A percentile compares a stretch with the other conserved stretches of the same genome.
Conservation (phyloP, 2,329 filamentous ascomycete genomes). For the Aspergillus sp. region DNA sequence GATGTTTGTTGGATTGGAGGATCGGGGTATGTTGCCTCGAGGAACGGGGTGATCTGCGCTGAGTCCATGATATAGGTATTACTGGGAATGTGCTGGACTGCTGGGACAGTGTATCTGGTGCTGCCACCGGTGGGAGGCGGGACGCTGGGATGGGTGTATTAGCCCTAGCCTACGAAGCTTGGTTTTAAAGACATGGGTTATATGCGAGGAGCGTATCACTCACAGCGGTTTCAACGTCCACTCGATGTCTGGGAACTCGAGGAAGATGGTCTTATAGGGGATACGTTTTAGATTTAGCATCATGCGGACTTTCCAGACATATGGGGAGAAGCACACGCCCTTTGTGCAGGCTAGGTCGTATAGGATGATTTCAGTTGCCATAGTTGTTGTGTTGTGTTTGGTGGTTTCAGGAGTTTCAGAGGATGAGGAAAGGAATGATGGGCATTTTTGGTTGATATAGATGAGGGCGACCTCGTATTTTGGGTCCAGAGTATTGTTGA, state of each 20-base stretch:
- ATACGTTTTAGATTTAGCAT: slow-evolving; percentile 52
- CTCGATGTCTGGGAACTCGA: slow-evolving; percentile 51
- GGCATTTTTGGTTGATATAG: no score
- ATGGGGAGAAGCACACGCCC: slow-evolving; percentile 48
- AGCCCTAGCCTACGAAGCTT: background rate
- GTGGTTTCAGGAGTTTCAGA: background rate
- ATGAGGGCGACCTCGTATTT: no score
- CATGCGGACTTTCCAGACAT: slow-evolving; percentile 50
- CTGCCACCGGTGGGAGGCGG: slow-evolving; percentile 9
- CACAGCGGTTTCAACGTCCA: slow-evolving; percentile 47
- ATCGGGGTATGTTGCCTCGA: slow-evolving; percentile 47
- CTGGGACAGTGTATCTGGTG: slow-evolving; percentile 45
- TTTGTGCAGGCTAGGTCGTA: slow-evolving; percentile 49
- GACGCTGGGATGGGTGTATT: slow-evolving; percentile 24
- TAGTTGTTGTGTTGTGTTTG: background rate
- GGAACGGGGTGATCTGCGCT: slow-evolving; percentile 43
- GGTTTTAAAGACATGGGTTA: no score
- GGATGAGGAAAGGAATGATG: background rate
- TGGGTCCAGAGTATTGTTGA: no score
- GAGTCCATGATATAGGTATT: slow-evolving; percentile 50
- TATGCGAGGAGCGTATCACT: slow-evolving; percentile 20
- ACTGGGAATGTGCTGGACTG: slow-evolving; percentile 47
- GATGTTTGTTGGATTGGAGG: slow-evolving; percentile 41
- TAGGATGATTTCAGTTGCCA: slow-evolving; percentile 39
- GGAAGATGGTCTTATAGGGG: slow-evolving; percentile 47